A percentile compares a stretch with the other conserved stretches of the same genome.
Conservation (phyloP, 225 moss, liverwort and hornwort species). For the Takakia lepidozioides region DNA sequence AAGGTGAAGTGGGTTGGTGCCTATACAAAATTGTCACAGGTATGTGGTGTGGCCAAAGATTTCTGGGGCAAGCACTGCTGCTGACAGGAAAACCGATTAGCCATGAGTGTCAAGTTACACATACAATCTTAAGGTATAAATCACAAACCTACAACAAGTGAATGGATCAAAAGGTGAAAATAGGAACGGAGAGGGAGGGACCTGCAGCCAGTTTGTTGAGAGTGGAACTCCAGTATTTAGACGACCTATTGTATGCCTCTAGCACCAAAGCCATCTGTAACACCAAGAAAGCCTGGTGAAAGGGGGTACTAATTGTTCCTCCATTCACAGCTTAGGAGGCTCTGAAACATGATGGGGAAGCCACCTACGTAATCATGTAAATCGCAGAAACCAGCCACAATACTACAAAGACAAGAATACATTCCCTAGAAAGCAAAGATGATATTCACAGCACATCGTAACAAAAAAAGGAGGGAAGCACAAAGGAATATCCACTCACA, state of each 20-base stretch:
- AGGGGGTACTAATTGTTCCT: no score
- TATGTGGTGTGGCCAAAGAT: no score
- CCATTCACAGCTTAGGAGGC: no score
- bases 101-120: no score
- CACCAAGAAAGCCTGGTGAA: no score
- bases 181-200: not conserved
- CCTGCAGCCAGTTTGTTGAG: conserved; percentile 45
- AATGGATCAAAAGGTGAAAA: not conserved
- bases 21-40: no score
- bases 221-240: conserved; percentile 14
- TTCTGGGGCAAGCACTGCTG: no score
- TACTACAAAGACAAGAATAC: not conserved
- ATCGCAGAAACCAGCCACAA: not conserved
- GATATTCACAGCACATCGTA: not conserved
- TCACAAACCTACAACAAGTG: no score
- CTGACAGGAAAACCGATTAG: not conserved
- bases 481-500: conserved; percentile 36
- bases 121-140: not conserved
- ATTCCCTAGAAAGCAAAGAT: no score
- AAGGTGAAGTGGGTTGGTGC: no score
- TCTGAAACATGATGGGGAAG: no score
- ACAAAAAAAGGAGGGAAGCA: not conserved
- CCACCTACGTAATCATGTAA: no score
- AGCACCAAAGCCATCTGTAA: conserved; percentile 39
- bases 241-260: conserved; percentile 27